Evolutionary conservation across 257 asterid species (phyloP), one percentile per base, ranked within the genome.

Genomic region (Salvia hispanica): DNA sequence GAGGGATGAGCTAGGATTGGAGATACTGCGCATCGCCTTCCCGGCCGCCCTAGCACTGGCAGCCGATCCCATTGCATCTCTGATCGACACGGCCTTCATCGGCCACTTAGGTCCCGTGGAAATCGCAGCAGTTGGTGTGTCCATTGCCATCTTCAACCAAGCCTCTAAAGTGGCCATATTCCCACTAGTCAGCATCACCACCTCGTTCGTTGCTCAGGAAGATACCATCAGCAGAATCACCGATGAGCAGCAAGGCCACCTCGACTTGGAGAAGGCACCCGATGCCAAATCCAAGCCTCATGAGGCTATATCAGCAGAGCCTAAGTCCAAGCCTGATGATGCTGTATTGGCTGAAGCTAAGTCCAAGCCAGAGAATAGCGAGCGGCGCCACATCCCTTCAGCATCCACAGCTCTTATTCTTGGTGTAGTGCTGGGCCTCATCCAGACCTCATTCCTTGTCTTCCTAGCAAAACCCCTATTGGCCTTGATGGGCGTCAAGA

Each of bases 1-100:
- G 73, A 45, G 75, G 70, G 99, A 93, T 52, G 89, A 77, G 42
- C 80, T 93, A 6, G 99, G 97, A 0, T n/a, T 36, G 85, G 97
- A 93, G 71, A 86, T 93, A 14, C 44, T 90, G 11, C 21, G 73
- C 1, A 90, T 93, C 10, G 99, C 99, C 1, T 74, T 90, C 39
- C 99, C 99, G 0, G 99, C 97, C 3, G 99, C 99, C 31, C 54
- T 93, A 57, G 99, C 99, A 7, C 66, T 93, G 79, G 97, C 99
- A 39, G 99, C 99, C 14, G 99, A 93, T 74, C 99, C 99, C 6
- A 57, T 93, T 0, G 99, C 99, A 9, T 93, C 99, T 21, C 75
- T 93, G 42, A 85, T 93, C 3, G 99, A 93, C 66, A 93, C 97
- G 0, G 95, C 85, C 2, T 93, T 93, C 54, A 88, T 93, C 5